These are phyloP conservation scores for Hyphodiscus sp. DNA, from an alignment of 2,329 filamentous ascomycete genomes.

Conservation along the genomic window DNA sequence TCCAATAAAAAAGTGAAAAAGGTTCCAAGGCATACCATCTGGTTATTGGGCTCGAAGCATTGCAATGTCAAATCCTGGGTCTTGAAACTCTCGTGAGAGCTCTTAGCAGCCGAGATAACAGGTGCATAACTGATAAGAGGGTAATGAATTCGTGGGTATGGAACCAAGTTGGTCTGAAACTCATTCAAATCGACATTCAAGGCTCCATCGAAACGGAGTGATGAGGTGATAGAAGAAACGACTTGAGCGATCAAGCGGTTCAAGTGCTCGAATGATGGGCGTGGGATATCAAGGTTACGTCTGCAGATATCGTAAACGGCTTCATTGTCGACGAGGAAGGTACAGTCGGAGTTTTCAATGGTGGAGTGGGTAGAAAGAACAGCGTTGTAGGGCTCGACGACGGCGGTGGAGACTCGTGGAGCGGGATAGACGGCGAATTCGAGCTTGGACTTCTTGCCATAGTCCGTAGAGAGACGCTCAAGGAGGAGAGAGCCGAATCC, in stretches of 20 bases:
- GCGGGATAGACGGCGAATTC: conserved; percentile 62
- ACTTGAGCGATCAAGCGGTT: conserved; percentile 63
- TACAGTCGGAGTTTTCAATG: conserved; percentile 62
- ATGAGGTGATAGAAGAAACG: conserved; percentile 60
- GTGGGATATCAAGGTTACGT: conserved; percentile 57
- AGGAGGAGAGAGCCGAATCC: conserved; percentile 60
- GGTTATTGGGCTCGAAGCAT: conserved; percentile 63
- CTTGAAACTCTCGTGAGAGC: conserved; percentile 61
- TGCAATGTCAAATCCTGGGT: conserved; percentile 58
- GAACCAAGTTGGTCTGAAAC: conserved; percentile 64
- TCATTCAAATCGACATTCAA: conserved; percentile 63
- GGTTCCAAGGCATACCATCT: conserved; percentile 47
- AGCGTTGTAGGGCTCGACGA: conserved; percentile 63
- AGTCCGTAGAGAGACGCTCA: conserved; percentile 57
- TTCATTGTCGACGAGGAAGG: conserved; percentile 63
- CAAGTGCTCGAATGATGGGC: conserved; percentile 57
- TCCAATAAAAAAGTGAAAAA: neutral
- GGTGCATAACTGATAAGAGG: conserved; percentile 60
- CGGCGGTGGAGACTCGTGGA: conserved; percentile 57
- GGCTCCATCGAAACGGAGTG: conserved; percentile 57
- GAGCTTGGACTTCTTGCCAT: conserved; percentile 63
- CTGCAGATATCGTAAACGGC: conserved; percentile 63
- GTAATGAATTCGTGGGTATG: conserved; percentile 62
- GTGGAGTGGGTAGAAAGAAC: conserved; percentile 51
- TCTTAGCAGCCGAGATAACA: conserved; percentile 53